Evolutionary conservation across 1,284 basidiomycete genomes (phyloP), one percentile per base, ranked within the genome.

Genomic region (Malassezia japonica): DNA sequence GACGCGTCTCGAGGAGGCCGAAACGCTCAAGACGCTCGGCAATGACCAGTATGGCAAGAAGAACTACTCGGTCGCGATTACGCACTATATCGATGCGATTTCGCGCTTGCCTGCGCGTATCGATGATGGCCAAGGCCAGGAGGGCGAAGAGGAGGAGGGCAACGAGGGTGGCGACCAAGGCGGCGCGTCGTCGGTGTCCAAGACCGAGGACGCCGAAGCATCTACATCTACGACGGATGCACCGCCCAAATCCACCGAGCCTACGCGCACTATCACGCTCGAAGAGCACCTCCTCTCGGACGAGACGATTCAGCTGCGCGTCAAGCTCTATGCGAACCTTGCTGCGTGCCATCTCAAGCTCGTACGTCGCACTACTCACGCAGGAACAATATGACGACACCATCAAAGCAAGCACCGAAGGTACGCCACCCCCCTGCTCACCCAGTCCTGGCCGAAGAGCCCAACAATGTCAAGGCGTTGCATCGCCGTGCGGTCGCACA

Each of bases 401-500:
- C 0, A 83, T 84, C 9, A 77, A 81, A 50, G 82, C 84, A 7
- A 88, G 85, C 64, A 80, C 83, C 12, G 76, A 83, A 78, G 45
- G 42, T 52, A 25, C 32, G 37, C 13, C 3, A n/a, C 7, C 1
- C 4, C 9, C 6, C 12, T 8, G 6, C 48, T 50, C 1, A 50
- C 40, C 44, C 15, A 40, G 49, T 91, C 9, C 77, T 96, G 10
- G 73, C 77, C 15, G 86, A 94, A 64, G 85, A 92, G 62, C 83
- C 86, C 3, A 71, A 75, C 8, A 92, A 95, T 67, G 72, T 84
- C 55, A 95, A 94, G 74, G 89, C 85, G 0, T 76, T 94, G 3
- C 86, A 89, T 67, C 78, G 91, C 59, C 82, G 91, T n/a, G 89
- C 88, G 2, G 69, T 80, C n/a, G 85, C 85, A 1, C 91, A 89